A percentile compares a stretch with the other conserved stretches of the same genome.
phyloP scores from a whole-genome alignment of 306 rosid species.

The Nissolia schottii region DNA sequence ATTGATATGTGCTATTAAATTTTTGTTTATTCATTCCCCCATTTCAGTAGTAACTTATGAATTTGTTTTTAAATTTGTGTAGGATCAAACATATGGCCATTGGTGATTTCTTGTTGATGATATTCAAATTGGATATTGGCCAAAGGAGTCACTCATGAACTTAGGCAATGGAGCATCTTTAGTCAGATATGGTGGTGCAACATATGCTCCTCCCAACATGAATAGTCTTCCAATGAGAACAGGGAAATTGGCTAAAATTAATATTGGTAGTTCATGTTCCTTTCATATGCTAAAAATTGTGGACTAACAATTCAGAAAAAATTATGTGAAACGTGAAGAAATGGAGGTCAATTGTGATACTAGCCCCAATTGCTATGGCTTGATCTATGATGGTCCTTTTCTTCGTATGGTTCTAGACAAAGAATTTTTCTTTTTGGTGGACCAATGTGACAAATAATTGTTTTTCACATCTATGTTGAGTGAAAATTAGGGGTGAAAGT shows the following conservation, averaged over 20 bases:
- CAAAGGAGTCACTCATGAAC: neutral
- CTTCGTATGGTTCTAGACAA: neutral
- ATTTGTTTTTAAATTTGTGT: neutral
- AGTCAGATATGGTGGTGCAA: neutral
- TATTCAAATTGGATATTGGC: neutral
- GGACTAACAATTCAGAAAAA: neutral
- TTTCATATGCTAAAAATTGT: neutral
- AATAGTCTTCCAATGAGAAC: neutral
- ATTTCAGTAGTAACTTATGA: too few relatives aligned
- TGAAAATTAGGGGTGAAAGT: too few relatives aligned
- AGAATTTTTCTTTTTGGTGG: neutral
- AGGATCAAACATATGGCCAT: neutral
- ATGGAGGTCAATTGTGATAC: neutral
- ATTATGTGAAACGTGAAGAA: neutral
- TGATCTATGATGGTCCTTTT: neutral
- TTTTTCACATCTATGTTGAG: too few relatives aligned
- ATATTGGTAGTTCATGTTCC: neutral
- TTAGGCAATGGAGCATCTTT: neutral
- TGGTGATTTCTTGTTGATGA: neutral
- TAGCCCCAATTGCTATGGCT: neutral
- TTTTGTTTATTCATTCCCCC: too few relatives aligned
- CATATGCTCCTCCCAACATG: neutral
- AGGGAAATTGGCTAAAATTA: neutral
- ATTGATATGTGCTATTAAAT: too few relatives aligned
- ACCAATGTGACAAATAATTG: neutral